These are phyloP conservation scores for Hyaloscypha hepaticicola DNA, from an alignment of 495 filamentous ascomycete species.

Conservation along the genomic window DNA sequence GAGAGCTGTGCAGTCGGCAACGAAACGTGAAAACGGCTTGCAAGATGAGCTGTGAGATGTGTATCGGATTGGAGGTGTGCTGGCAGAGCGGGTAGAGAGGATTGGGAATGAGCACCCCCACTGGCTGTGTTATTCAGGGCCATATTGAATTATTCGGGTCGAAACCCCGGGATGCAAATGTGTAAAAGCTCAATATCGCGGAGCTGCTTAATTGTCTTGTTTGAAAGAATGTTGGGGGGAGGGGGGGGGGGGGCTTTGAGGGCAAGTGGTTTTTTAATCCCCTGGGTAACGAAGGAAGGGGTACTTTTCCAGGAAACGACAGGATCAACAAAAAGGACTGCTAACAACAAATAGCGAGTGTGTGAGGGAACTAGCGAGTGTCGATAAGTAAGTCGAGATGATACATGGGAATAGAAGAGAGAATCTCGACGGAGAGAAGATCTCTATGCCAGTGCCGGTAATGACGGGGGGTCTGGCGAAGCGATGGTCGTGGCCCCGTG, in stretches of 20 bases:
- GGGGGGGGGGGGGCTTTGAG: no score
- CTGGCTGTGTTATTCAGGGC: constrained; percentile 34
- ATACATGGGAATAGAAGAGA: neutral
- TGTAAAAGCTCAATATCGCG: neutral
- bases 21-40: constrained; percentile 90
- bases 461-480: neutral
- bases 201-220: constrained; percentile 7
- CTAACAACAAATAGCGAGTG: constrained; percentile 8
- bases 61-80: constrained; percentile 94
- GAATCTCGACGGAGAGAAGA: constrained; percentile 1
- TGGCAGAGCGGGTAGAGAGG: constrained; percentile 84
- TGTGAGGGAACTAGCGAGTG: constrained; percentile 15
- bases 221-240: neutral
- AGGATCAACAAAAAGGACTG: neutral
- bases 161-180: constrained; percentile 23
- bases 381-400: constrained; percentile 1
- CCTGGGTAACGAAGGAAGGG: constrained; percentile 18
- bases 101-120: constrained; percentile 76
- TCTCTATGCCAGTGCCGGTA: neutral
- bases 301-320: constrained; percentile 4
- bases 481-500: no score
- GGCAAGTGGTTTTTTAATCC: neutral
- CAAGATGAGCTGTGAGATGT: constrained; percentile 90
- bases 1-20: constrained; percentile 84
- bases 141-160: constrained; percentile 29